Conservation (phyloP, 352 stramenopile genomes). For the Globisporangium nagaii region DNA sequence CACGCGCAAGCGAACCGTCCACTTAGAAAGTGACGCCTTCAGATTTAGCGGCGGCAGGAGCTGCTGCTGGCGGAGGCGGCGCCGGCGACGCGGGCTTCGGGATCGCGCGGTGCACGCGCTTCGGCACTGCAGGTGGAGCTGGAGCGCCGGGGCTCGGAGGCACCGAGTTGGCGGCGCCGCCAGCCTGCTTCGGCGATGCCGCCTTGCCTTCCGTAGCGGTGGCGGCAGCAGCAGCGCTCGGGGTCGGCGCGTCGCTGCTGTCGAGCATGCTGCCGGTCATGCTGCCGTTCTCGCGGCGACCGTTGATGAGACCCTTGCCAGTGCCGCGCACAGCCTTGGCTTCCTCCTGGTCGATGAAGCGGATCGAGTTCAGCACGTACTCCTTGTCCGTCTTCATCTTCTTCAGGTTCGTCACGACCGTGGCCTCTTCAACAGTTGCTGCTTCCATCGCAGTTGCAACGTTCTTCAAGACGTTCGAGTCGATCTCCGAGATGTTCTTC, state of each 20-base stretch:
- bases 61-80: constrained; percentile 2
- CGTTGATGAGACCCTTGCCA: constrained; percentile 48
- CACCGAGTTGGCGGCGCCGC: constrained; percentile 14
- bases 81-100: constrained; percentile 13
- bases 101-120: constrained; percentile 17
- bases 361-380: constrained; percentile 86
- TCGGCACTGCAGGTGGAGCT: constrained; percentile 5
- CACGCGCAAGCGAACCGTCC: too few species aligned
- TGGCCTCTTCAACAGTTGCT: constrained; percentile 57
- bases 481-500: constrained; percentile 83
- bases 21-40: constrained; percentile 11
- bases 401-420: constrained; percentile 60
- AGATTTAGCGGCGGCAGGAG: constrained; percentile 5
- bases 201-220: too few species aligned
- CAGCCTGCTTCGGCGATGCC: constrained; percentile 25
- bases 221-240: background rate
- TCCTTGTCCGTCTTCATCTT: constrained; percentile 88
- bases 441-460: constrained; percentile 44
- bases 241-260: constrained; percentile 20
- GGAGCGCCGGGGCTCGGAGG: constrained; percentile 7
- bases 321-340: constrained; percentile 80
- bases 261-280: constrained; percentile 48
- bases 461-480: constrained; percentile 59
- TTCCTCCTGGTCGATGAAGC: constrained; percentile 87
- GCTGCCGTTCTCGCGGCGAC: constrained; percentile 40